Evolutionary conservation across 1,284 basidiomycete species (phyloP).

Genomic region (Moniliophthora roreri): DNA sequence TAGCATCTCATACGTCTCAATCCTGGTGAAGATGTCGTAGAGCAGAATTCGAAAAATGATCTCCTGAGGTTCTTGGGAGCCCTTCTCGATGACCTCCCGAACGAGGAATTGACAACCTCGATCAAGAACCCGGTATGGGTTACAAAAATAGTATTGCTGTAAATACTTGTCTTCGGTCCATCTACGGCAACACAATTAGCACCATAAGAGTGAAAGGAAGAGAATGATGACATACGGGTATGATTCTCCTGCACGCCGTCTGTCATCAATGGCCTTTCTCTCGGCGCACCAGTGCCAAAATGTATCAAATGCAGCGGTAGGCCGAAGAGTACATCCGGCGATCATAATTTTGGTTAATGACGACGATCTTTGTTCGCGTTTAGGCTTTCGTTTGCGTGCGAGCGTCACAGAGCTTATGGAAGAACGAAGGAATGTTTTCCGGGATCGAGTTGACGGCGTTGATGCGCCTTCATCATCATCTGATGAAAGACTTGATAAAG

Average conservation of each 20-base stretch:
- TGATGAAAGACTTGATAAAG: too few species aligned
- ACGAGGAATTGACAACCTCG: constrained; percentile 60
- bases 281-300: constrained; percentile 59
- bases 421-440: too few species aligned
- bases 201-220: constrained; percentile 5
- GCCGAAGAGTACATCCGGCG: constrained; percentile 33
- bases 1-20: constrained; percentile 61
- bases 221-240: constrained; percentile 42
- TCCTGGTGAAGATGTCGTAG: constrained; percentile 60
- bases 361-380: neutral
- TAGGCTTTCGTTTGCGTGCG: neutral
- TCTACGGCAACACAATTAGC: constrained; percentile 25
- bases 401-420: too few species aligned
- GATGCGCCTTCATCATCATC: too few species aligned
- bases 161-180: constrained; percentile 60
- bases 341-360: constrained; percentile 27
- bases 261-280: constrained; percentile 54
- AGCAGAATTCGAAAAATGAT: constrained; percentile 60
- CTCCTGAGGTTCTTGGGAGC: constrained; percentile 51
- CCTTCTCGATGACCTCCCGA: constrained; percentile 59
- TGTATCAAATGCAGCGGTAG: constrained; percentile 56
- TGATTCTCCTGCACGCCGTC: constrained; percentile 44
- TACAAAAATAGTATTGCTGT: constrained; percentile 53
- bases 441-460: too few species aligned
- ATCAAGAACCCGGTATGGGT: constrained; percentile 62